Base-by-base conservation (phyloP, 345 rosid genomes). In the Sisymbrium irio region DNA sequence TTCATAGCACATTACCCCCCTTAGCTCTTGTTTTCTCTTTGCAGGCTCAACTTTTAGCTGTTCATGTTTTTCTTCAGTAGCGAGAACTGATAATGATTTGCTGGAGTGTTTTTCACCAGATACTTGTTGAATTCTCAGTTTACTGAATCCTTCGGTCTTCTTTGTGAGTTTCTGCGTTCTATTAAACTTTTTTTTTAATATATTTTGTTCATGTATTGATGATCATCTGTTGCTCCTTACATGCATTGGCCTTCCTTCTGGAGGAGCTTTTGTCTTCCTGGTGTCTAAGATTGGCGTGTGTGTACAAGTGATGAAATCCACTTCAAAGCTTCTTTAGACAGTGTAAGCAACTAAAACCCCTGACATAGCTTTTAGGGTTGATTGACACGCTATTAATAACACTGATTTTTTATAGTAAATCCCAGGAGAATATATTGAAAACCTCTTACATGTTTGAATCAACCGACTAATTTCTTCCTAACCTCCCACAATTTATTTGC, bases 401-500 rank as follows among this genome's bases (percentile, higher is more conserved):
- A 20, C 36, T 33, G 35, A 19, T 56, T 42, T 9, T n/a, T 18
- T 17, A 14, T 32, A 45, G 58, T 58, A 45, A 15, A 40, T 33
- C 17, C 36, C 25, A 58, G 36, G 57, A 45, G 12, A 69, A n/a
- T 5, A 45, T 44, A 14, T 32, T 18, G n/a, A n/a, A 13, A 69
- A 28, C 35, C 7, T 69, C 15, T 56, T 60, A 40, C 59, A 35
- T 61, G 46, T 56, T 47, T 75, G 60, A 59, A n/a, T 61, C 61
- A 33, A 68, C 57, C n/a, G 40, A 75, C 63, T 20, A 75, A 62
- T 63, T 75, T 67, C 49, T 61, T 70, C 62, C 70, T 68, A 22
- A 68, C 10, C 39, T 75, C 70, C 18, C 59, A 69, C 32, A 62
- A 5, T 47, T 53, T 61, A 2, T 51, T 60, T 49, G 96, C 92